Conservation (phyloP, 768 basidiomycete genomes). For the Fomitopsis serialis region DNA sequence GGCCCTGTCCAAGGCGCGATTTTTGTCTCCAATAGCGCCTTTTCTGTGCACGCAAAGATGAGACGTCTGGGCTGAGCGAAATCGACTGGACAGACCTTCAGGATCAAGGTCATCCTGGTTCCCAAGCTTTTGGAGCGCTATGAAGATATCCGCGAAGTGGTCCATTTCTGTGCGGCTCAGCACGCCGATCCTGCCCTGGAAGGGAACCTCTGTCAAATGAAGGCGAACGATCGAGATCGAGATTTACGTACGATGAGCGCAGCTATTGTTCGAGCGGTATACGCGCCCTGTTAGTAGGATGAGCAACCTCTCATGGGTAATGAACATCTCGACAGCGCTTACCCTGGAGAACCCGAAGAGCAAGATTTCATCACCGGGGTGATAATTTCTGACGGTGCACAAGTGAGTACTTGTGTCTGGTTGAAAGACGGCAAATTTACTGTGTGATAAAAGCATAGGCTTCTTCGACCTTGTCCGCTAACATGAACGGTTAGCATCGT, state of each 20-base stretch:
- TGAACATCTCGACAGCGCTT: slow-evolving; percentile 10
- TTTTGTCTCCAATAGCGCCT: slow-evolving; percentile 32
- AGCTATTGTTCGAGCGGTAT: slow-evolving; percentile 71
- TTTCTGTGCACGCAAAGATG: slow-evolving; percentile 24
- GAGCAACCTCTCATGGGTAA: neutral
- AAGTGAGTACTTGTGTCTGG: neutral
- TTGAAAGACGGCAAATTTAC: slow-evolving; percentile 34
- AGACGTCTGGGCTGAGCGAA: neutral
- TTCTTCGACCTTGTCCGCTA: slow-evolving; percentile 72
- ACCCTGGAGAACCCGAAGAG: slow-evolving; percentile 77
- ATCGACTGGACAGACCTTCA: slow-evolving; percentile 6
- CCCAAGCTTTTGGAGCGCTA: slow-evolving; percentile 56
- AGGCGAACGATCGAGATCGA: neutral
- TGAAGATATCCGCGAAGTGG: slow-evolving; percentile 58
- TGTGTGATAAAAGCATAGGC: slow-evolving; percentile 82
- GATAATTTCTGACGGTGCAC: slow-evolving; percentile 48
- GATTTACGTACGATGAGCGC: slow-evolving; percentile 47
- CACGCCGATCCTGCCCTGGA: slow-evolving; percentile 65
- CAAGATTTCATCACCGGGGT: slow-evolving; percentile 72
- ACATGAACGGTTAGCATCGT: slow-evolving; percentile 1
- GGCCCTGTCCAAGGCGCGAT: slow-evolving; percentile 52
- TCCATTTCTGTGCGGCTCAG: slow-evolving; percentile 71
- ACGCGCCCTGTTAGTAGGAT: slow-evolving; percentile 49
- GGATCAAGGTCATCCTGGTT: slow-evolving; percentile 36
- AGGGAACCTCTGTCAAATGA: neutral